Conservation (phyloP, 2,329 filamentous ascomycete species). For the Sclerotinia trifoliorum region DNA sequence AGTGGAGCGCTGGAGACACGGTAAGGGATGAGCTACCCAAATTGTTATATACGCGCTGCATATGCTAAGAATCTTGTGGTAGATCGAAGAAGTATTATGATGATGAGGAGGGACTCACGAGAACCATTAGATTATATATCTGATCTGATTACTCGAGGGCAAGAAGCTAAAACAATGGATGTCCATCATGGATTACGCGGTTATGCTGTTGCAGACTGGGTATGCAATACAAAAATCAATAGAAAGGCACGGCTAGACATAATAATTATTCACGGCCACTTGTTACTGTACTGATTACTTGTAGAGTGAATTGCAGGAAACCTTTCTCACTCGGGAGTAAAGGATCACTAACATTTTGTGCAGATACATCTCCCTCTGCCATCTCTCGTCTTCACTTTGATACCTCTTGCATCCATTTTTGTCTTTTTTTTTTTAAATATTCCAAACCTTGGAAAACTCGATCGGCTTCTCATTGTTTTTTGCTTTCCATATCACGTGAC, state of each 20-base stretch:
- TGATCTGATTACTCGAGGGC: not conserved
- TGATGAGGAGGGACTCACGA: not conserved
- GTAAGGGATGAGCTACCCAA: constrained; percentile 17
- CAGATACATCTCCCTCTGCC: not conserved
- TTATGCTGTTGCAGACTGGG: not conserved
- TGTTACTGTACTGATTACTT: not conserved
- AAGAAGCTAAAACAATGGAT: not conserved
- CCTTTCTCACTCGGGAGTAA: not conserved
- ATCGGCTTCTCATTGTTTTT: not conserved
- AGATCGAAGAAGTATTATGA: not conserved
- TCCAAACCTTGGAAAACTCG: too few relatives aligned
- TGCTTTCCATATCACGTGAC: constrained; percentile 20
- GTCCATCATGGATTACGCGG: too few relatives aligned
- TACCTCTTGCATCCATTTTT: not conserved
- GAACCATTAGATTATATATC: not conserved
- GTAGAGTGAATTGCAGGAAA: not conserved
- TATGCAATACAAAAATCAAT: not conserved
- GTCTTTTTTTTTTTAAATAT: not conserved
- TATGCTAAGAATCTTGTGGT: not conserved
- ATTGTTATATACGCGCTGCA: too few relatives aligned
- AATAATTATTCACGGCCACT: not conserved
- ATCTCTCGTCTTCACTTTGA: too few relatives aligned
- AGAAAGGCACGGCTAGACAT: not conserved
- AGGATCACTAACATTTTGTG: not conserved
- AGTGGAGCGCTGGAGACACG: constrained; percentile 27